Percentiles rank a stretch among this genome's conserved stretches.
phyloP scores from a whole-genome alignment of 352 stramenopile species.

The Phytophthora aleatoria region DNA sequence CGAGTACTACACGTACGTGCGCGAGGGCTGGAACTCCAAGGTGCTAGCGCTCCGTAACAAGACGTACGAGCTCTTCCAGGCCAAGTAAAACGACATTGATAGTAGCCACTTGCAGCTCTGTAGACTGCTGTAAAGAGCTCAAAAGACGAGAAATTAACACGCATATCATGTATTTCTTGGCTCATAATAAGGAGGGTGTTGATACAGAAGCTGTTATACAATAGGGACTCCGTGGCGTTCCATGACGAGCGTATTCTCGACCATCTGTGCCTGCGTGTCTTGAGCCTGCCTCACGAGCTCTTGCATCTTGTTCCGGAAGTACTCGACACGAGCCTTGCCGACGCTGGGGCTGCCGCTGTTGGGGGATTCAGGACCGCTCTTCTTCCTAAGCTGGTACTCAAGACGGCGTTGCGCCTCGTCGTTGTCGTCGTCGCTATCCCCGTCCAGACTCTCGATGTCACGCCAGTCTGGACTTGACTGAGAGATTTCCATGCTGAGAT shows the following conservation, averaged over 20 bases:
- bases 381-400: conserved; percentile 28
- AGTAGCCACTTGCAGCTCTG: neutral
- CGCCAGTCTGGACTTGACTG: conserved; percentile 16
- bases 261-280: conserved; percentile 68
- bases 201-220: conserved; percentile 19
- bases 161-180: conserved; percentile 20
- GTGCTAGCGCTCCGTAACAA: conserved; percentile 68
- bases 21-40: conserved; percentile 74
- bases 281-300: conserved; percentile 72
- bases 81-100: conserved; percentile 26
- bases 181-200: conserved; percentile 2
- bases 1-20: conserved; percentile 82
- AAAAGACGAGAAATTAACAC: conserved; percentile 19
- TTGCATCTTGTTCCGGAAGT: conserved; percentile 70
- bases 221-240: conserved; percentile 47
- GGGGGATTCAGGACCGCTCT: conserved; percentile 6
- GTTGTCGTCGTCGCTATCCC: conserved; percentile 30
- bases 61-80: conserved; percentile 55
- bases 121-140: conserved; percentile 8
- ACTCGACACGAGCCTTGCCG: conserved; percentile 37
- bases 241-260: conserved; percentile 64
- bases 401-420: conserved; percentile 22
- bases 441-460: conserved; percentile 28
- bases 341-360: conserved; percentile 11
- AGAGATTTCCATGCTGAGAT: conserved; percentile 33